These are phyloP conservation scores for Lactarius sanguifluus DNA, from an alignment of 768 basidiomycete genomes.

Conservation along the genomic window DNA sequence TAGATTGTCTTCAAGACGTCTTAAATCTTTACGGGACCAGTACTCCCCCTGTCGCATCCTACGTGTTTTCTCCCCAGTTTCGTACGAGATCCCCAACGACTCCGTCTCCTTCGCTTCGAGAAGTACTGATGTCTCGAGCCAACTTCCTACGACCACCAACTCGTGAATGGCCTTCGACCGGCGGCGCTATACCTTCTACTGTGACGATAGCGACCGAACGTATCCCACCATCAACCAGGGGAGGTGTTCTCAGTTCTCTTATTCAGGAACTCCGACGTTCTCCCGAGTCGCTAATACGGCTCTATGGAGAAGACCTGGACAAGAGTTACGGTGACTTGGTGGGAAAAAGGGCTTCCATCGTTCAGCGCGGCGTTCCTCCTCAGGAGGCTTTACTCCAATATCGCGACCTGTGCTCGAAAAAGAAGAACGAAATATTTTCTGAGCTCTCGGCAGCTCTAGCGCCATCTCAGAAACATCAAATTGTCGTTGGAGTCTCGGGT, in stretches of 20 bases:
- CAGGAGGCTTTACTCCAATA: not conserved
- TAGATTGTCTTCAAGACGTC: not conserved
- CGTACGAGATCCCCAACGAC: not conserved
- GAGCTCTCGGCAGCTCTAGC: not conserved
- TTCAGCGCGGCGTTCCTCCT: not conserved
- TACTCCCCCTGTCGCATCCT: not conserved
- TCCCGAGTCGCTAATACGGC: not conserved
- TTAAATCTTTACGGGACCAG: not conserved
- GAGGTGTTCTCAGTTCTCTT: not conserved
- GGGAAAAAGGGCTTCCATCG: not conserved
- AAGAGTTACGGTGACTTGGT: not conserved
- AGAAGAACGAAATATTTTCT: not conserved
- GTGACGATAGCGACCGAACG: not conserved
- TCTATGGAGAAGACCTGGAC: slow-evolving; percentile 15
- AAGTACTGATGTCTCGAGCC: not conserved
- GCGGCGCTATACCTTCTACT: no score
- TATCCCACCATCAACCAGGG: not conserved
- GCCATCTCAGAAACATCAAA: slow-evolving; percentile 1
- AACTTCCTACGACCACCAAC: not conserved
- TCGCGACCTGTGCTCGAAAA: not conserved
- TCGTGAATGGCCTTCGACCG: not conserved
- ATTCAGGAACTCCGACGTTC: slow-evolving; percentile 13
- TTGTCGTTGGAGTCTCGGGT: not conserved
- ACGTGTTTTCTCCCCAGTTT: not conserved
- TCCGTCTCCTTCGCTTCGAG: not conserved